Evolutionary conservation across 2,329 filamentous ascomycete species (phyloP).

Genomic region (Cytospora chrysosperma): DNA sequence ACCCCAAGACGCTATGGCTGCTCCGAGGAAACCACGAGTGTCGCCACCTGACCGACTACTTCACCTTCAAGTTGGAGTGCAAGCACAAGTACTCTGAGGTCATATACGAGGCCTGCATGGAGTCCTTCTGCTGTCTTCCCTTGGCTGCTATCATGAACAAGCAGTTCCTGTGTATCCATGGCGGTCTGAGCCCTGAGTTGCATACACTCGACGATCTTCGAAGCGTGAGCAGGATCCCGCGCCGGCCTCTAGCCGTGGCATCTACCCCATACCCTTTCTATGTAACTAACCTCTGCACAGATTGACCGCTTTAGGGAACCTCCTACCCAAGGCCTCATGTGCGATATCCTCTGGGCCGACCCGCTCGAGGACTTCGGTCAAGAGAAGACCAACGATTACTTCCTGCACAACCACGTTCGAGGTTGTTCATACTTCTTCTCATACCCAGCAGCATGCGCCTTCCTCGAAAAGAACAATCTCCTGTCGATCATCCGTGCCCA

Average conservation of each 20-base stretch:
- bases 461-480: conserved; percentile 98
- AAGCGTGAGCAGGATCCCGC: conserved; percentile 56
- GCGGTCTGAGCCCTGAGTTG: conserved; percentile 90
- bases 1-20: conserved; percentile 95
- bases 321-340: conserved; percentile 97
- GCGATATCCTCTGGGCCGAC: conserved; percentile 98
- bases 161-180: conserved; percentile 98
- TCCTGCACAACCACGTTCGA: conserved; percentile 96
- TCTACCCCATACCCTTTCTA: neutral
- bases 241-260: neutral
- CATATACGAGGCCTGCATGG: conserved; percentile 97
- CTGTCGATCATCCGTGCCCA: conserved; percentile 96
- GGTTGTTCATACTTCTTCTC: conserved; percentile 99
- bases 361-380: conserved; percentile 97
- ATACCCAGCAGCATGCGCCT: conserved; percentile 93
- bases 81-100: conserved; percentile 99
- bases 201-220: conserved; percentile 94
- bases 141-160: conserved; percentile 99
- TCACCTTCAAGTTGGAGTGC: conserved; percentile 99
- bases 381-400: conserved; percentile 97
- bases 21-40: conserved; percentile 98
- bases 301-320: conserved; percentile 98
- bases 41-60: conserved; percentile 98
- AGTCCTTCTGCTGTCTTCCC: conserved; percentile 92
- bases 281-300: conserved; percentile 42